These are phyloP conservation scores for Sparassis latifolia DNA, from an alignment of 1,284 basidiomycete species.

Conservation along the genomic window DNA sequence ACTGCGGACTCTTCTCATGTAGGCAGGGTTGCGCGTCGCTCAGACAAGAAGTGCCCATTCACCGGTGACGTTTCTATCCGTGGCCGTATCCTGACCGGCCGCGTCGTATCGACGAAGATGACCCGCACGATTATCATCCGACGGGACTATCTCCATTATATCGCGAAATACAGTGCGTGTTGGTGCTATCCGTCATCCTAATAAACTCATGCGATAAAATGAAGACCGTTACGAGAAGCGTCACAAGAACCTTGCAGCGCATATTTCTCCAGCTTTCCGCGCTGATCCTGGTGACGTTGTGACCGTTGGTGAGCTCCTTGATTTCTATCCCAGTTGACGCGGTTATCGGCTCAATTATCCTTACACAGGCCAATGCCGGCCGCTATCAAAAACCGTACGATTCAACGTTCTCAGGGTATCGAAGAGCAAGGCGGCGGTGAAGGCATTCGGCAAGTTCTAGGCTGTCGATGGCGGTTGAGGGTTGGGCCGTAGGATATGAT, in stretches of 20 bases:
- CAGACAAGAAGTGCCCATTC: slow-evolving; percentile 99
- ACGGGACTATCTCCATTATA: slow-evolving; percentile 97
- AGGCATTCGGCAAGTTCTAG: slow-evolving; percentile 95
- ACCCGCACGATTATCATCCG: slow-evolving; percentile 98
- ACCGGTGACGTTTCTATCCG: slow-evolving; percentile 96
- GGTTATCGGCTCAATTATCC: too few relatives aligned
- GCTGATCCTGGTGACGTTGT: slow-evolving; percentile 89
- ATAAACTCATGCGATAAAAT: not conserved
- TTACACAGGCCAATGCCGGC: slow-evolving; percentile 86
- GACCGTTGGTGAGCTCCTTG: slow-evolving; percentile 76
- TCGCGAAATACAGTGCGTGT: slow-evolving; percentile 92
- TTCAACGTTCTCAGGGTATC: slow-evolving; percentile 95
- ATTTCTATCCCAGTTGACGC: too few relatives aligned
- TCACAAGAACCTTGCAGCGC: slow-evolving; percentile 98
- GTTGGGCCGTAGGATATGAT: slow-evolving; percentile 27
- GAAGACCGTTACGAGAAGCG: slow-evolving; percentile 92
- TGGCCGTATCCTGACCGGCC: slow-evolving; percentile 97
- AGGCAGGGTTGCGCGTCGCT: not conserved
- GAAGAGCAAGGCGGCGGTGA: slow-evolving; percentile 83
- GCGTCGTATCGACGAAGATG: slow-evolving; percentile 99
- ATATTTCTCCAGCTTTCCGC: slow-evolving; percentile 98
- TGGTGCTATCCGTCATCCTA: slow-evolving; percentile 7
- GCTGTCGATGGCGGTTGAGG: slow-evolving; percentile 14
- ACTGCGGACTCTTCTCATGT: not conserved
- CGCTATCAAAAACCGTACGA: slow-evolving; percentile 97